Base-by-base conservation (phyloP, 148 eudicot species). In the Talinum fruticosum region DNA sequence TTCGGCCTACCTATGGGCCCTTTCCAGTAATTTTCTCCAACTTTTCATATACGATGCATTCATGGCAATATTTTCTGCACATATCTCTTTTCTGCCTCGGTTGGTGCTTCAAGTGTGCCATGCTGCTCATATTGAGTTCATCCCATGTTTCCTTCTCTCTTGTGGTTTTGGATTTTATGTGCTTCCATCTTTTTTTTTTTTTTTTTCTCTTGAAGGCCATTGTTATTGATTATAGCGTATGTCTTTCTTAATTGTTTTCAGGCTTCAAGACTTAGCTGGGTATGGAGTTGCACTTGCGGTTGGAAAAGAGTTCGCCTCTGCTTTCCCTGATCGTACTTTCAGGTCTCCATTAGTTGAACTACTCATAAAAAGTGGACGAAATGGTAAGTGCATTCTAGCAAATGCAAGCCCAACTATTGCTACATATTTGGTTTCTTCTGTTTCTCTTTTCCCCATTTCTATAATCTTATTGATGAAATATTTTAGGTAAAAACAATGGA, bases 1-100 rank as follows among this genome's bases (percentile, higher is more conserved):
- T 95, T 95, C 78, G 99, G 99, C 73, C 78, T 95, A 71, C 97
- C 97, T 29, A 83, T 95, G 87, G 99, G 99, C 69, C 99, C 99
- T 77, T 91, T 95, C 88, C 97, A 95, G 99, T 95, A 90, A 88
- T 74, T 80, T 81, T 79, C 81, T 77, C 75, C 66, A 79, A 35
- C 73, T 34, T 65, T 37, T 53, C n/a, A n/a, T 57, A 21, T 62
- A 62, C 66, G 28, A 37, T 77, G 75, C 41, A 65, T 76, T 74
- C 49, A 18, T 45, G 64, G 34, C 75, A 33, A 66, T 66, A 33
- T 77, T 37, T 68, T 78, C 37, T 10, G 74, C 74, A 26, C 35
- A 15, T 72, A 37, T 36, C 26, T 36, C 4, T 10, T 76, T 26
- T 62, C 6, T 65, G 49, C 62, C 47, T 47, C 16, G 26, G 34